Evolutionary conservation across 805 yeast genomes (phyloP).

Genomic region (Metschnikowia drakensbergensis): DNA sequence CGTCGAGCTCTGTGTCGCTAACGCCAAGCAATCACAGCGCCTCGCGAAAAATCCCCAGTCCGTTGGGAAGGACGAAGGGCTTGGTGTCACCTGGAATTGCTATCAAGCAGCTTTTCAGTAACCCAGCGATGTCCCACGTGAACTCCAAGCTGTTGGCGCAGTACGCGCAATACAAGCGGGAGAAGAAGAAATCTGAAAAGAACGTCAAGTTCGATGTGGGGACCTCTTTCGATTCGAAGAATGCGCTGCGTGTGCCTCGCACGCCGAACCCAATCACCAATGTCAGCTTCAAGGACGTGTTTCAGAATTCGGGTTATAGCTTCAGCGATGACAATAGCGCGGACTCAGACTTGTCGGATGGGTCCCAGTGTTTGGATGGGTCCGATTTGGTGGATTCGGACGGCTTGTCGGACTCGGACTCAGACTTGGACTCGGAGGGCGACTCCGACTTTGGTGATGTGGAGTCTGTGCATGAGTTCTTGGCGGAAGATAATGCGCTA

Average conservation of each 20-base stretch:
- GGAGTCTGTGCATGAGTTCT: slow-evolving; percentile 3
- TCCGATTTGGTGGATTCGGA: slow-evolving; percentile 20
- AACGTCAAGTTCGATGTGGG: slow-evolving; percentile 22
- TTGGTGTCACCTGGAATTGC: slow-evolving; percentile 23
- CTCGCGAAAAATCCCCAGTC: slow-evolving; percentile 7
- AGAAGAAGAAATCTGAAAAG: slow-evolving; percentile 11
- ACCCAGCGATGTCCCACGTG: slow-evolving; percentile 37
- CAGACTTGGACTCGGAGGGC: slow-evolving; percentile 2
- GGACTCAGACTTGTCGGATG: slow-evolving; percentile 15
- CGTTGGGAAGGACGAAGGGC: slow-evolving; percentile 12
- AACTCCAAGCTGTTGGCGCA: slow-evolving; percentile 16
- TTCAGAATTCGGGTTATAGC: slow-evolving; percentile 13
- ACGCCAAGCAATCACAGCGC: slow-evolving; percentile 6
- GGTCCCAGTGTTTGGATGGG: slow-evolving; percentile 11
- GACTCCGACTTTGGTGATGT: slow-evolving; percentile 8
- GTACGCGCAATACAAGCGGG: slow-evolving; percentile 10
- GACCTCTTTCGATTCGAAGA: slow-evolving; percentile 9
- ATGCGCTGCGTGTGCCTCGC: slow-evolving; percentile 29
- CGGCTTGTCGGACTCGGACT: too few species aligned
- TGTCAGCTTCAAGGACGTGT: slow-evolving; percentile 30
- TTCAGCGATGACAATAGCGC: slow-evolving; percentile 9
- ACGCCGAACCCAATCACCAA: slow-evolving; percentile 38
- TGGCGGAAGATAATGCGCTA: background rate
- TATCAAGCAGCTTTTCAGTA: slow-evolving; percentile 40
- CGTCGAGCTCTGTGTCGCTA: background rate